Percentiles rank a stretch among this genome's conserved stretches.
Evolutionary conservation across 73 alveolate genomes (phyloP).

Genomic region (Diophrys sp.): DNA sequence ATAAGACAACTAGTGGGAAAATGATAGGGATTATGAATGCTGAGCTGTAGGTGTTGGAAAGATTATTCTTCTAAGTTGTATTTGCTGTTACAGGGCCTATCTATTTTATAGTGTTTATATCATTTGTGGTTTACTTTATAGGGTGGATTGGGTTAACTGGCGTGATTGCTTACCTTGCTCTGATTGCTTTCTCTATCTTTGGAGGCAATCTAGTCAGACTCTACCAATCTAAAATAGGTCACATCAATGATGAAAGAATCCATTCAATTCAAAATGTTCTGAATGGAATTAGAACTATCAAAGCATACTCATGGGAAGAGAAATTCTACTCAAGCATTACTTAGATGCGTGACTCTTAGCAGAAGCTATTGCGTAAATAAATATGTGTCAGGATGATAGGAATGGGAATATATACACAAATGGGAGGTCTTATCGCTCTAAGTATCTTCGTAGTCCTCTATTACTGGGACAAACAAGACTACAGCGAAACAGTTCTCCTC

Average conservation of each 20-base stretch:
- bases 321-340: not conserved
- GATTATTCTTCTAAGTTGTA: not conserved
- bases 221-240: not conserved
- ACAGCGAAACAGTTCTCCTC: not conserved
- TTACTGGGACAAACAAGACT: not conserved
- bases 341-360: not conserved
- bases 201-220: not conserved
- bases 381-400: conserved; percentile 8
- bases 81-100: not conserved
- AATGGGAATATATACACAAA: not conserved
- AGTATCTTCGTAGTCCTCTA: not conserved
- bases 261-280: not conserved
- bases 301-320: conserved; percentile 23
- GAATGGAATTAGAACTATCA: conserved; percentile 29
- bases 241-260: conserved; percentile 4
- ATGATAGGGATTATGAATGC: not conserved
- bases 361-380: not conserved
- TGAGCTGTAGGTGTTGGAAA: not conserved
- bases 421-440: not conserved
- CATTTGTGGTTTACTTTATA: not conserved
- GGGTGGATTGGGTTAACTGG: not conserved
- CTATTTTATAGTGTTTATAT: no score
- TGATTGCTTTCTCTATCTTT: not conserved
- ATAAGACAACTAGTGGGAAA: not conserved
- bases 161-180: not conserved